These are phyloP conservation scores for Salvia sclarea DNA, from an alignment of 305 asterid genomes.

Conservation along the genomic window DNA sequence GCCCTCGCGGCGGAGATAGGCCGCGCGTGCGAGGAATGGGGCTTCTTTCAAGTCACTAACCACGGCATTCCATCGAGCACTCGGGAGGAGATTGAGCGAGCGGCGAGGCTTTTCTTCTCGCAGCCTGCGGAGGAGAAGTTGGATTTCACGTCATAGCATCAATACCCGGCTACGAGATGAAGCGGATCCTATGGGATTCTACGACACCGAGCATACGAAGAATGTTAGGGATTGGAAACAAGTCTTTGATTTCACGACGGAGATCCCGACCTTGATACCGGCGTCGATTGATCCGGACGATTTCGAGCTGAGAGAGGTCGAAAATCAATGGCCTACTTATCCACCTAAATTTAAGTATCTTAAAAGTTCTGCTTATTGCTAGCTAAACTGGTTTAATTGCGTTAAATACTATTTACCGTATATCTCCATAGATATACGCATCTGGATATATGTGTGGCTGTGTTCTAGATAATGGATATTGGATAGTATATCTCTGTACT, in stretches of 20 bases:
- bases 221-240: slow-evolving; percentile 36
- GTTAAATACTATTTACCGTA: background rate
- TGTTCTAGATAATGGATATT: background rate
- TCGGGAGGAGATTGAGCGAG: no score
- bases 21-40: slow-evolving; percentile 31
- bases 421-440: background rate
- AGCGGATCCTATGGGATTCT: slow-evolving; percentile 34
- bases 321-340: slow-evolving; percentile 30
- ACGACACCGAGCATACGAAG: slow-evolving; percentile 29
- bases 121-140: slow-evolving; percentile 30
- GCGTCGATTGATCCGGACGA: slow-evolving; percentile 31
- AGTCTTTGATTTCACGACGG: slow-evolving; percentile 33
- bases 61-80: slow-evolving; percentile 25
- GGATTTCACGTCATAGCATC: no score
- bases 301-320: slow-evolving; percentile 23
- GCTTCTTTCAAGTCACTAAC: slow-evolving; percentile 26
- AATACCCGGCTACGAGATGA: slow-evolving; percentile 28
- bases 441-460: background rate
- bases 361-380: background rate
- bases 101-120: slow-evolving; percentile 27
- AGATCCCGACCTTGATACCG: slow-evolving; percentile 18
- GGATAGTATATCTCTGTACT: background rate
- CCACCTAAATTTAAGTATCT: slow-evolving; percentile 30
- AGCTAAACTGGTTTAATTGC: background rate
- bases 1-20: slow-evolving; percentile 22